Base-by-base conservation (phyloP, 2,329 filamentous ascomycete genomes). In the Penicillium brevicompactum region DNA sequence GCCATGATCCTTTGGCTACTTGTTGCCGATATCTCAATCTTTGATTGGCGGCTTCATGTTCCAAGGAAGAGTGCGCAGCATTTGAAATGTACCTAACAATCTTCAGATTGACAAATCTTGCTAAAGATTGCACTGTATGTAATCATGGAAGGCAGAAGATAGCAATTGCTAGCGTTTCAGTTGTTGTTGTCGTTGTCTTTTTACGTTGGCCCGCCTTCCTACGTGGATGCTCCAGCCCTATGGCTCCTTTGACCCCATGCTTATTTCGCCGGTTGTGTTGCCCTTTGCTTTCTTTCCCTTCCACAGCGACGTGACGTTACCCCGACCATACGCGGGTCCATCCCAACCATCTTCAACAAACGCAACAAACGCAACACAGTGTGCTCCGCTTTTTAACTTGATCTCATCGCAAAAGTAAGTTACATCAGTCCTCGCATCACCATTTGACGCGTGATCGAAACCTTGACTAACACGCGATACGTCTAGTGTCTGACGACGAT, bases 1-100 rank as follows among this genome's bases (percentile, higher is more conserved):
- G 89, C 82, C 82, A 21, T 83, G 63, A 75, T 47, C 5, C 6
- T 18, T 18, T 49, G 16, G 6, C 7, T 21, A 8, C 16, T 5
- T 32, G 43, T 45, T 14, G 5, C 11, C 18, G 9, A 21, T 16
- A 21, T 8, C 2, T 18, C 8, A 41, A 21, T 41, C 7, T 41
- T 21, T 9, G 4, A 8, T n/a, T 31, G 11, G 24, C 34, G 14
- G 6, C 34, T n/a, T 18, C 1, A 27, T 46, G 13, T n/a, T 32
- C 6, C 13, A 2, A 37, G 34, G 2, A 34, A 37, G 4, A 7
- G 13, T n/a, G 14, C 13, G 10, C 10, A 13, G 4, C 13, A 18
- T 18, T 18, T 2, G 18, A 11, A 34, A 11, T 34, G 31, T 11
- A 34, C 5, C 4, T 27, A 27, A 27, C 8, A 27, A 6, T 8